Conservation (phyloP, 176 grass and related monocot genomes). For the Typha latifolia region DNA sequence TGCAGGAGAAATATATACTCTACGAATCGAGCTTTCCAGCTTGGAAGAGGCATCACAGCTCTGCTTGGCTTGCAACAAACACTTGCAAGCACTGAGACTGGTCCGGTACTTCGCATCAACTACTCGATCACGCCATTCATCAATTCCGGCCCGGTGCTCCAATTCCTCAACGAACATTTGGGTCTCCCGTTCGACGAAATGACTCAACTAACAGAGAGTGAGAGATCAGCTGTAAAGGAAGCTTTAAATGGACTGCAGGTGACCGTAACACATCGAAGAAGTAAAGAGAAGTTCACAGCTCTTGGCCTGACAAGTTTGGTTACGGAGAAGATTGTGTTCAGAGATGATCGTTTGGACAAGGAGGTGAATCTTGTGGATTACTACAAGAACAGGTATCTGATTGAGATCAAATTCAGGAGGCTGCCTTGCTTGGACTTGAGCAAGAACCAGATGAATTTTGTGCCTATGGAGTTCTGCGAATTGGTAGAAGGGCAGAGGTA, state of each 20-base stretch:
- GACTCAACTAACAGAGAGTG: slow-evolving; percentile 9
- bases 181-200: not conserved
- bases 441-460: slow-evolving; percentile 38
- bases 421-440: slow-evolving; percentile 60
- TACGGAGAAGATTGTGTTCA: slow-evolving; percentile 32
- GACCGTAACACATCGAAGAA: slow-evolving; percentile 38
- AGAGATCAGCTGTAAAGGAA: not conserved
- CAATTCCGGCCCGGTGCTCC: slow-evolving; percentile 28
- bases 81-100: slow-evolving; percentile 33
- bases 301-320: slow-evolving; percentile 35
- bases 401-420: slow-evolving; percentile 27
- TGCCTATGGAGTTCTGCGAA: slow-evolving; percentile 49
- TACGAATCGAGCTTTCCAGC: not conserved
- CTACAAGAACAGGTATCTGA: slow-evolving; percentile 22
- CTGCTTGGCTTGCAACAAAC: slow-evolving; percentile 42
- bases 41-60: slow-evolving; percentile 26
- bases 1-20: slow-evolving; percentile 45
- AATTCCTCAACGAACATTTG: slow-evolving; percentile 9
- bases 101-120: slow-evolving; percentile 35
- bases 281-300: slow-evolving; percentile 39
- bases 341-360: slow-evolving; percentile 34
- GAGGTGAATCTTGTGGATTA: slow-evolving; percentile 33
- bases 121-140: slow-evolving; percentile 50
- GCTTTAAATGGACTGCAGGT: slow-evolving; percentile 37
- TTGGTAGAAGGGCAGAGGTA: slow-evolving; percentile 48